Evolutionary conservation across 148 eudicot species (phyloP).

Genomic region (Bassia scoparia): DNA sequence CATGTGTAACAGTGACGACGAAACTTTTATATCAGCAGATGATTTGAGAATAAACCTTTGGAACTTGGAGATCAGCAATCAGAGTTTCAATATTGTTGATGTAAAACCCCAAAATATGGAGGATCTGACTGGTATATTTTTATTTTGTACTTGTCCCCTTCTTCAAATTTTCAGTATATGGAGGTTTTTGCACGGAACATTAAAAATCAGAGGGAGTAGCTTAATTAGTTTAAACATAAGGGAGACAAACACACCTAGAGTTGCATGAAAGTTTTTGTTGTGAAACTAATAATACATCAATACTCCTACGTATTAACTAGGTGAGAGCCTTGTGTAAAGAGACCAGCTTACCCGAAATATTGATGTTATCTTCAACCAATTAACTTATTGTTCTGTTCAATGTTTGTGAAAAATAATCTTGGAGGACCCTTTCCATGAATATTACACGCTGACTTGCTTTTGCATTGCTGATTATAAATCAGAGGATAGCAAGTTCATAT

Average conservation of each 20-base stretch:
- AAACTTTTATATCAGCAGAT: conserved; percentile 84
- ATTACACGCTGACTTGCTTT: too few relatives aligned
- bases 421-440: too few relatives aligned
- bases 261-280: not conserved
- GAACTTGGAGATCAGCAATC: conserved; percentile 80
- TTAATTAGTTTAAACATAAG: not conserved
- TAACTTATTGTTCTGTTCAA: not conserved
- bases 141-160: not conserved
- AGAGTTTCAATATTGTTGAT: conserved; percentile 83
- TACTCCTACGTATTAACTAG: too few relatives aligned
- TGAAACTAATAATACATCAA: not conserved
- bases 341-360: not conserved
- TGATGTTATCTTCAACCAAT: not conserved
- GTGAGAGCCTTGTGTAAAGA: not conserved
- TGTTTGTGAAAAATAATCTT: not conserved
- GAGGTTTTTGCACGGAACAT: not conserved
- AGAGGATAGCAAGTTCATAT: not conserved
- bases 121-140: conserved; percentile 70
- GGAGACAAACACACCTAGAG: not conserved
- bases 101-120: conserved; percentile 85
- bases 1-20: conserved; percentile 57
- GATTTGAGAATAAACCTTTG: conserved; percentile 82
- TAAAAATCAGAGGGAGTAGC: too few relatives aligned
- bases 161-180: not conserved
- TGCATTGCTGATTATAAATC: not conserved